phyloP scores from a whole-genome alignment of 805 yeast genomes.

The Yamadazyma scolyti region DNA sequence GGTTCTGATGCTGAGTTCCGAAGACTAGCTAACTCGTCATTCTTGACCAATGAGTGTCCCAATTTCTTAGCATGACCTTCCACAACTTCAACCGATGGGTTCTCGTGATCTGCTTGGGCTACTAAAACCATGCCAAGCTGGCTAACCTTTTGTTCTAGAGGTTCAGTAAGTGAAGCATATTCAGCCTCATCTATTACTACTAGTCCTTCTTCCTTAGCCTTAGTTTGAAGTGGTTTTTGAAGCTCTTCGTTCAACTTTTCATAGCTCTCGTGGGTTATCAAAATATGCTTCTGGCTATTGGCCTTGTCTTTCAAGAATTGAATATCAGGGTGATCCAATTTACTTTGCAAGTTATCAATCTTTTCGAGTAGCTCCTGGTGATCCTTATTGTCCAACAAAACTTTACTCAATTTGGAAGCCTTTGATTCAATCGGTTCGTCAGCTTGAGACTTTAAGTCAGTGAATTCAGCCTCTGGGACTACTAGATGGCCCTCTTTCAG shows the following conservation, averaged over 20 bases:
- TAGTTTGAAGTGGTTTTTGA: slow-evolving; percentile 3
- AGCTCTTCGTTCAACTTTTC: slow-evolving; percentile 1
- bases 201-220: slow-evolving; percentile 4
- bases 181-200: slow-evolving; percentile 4
- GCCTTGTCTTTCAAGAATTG: slow-evolving; percentile 13
- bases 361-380: slow-evolving; percentile 8
- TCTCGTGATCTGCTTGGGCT: slow-evolving; percentile 6
- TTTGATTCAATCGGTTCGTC: slow-evolving; percentile 10
- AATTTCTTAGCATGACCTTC: not conserved
- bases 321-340: slow-evolving; percentile 3
- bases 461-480: slow-evolving; percentile 14
- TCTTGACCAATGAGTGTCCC: slow-evolving; percentile 1
- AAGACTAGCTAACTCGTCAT: not conserved
- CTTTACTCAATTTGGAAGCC: slow-evolving; percentile 2
- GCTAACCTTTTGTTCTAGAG: slow-evolving; percentile 8
- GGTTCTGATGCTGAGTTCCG: slow-evolving; percentile 6
- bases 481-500: slow-evolving; percentile 3
- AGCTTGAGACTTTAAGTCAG: slow-evolving; percentile 7
- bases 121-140: slow-evolving; percentile 3
- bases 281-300: slow-evolving; percentile 5
- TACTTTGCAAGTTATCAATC: not conserved
- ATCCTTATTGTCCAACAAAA: slow-evolving; percentile 8
- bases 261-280: slow-evolving; percentile 1
- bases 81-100: slow-evolving; percentile 5
- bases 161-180: slow-evolving; percentile 1